Conservation (phyloP, 768 basidiomycete species). For the Leccinum broughii region DNA sequence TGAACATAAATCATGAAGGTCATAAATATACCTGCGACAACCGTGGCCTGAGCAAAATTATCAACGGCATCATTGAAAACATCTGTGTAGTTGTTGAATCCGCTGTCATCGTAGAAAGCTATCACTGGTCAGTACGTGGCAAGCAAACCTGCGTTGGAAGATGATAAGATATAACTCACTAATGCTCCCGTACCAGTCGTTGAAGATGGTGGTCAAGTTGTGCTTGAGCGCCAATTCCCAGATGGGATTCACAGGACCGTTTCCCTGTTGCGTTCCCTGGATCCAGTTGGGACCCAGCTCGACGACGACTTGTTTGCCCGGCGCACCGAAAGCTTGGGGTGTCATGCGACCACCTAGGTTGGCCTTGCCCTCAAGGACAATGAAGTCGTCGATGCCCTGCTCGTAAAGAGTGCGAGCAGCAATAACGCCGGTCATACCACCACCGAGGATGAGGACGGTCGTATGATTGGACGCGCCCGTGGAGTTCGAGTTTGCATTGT, state of each 20-base stretch:
- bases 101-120: constrained; percentile 59
- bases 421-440: constrained; percentile 64
- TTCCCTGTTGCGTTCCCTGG: constrained; percentile 49
- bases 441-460: constrained; percentile 60
- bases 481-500: constrained; percentile 2
- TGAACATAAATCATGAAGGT: constrained; percentile 32
- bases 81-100: constrained; percentile 47
- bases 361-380: constrained; percentile 59
- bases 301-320: constrained; percentile 40
- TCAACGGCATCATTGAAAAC: constrained; percentile 42
- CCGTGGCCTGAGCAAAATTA: constrained; percentile 42
- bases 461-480: constrained; percentile 14
- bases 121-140: not conserved
- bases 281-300: constrained; percentile 67
- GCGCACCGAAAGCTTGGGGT: constrained; percentile 43
- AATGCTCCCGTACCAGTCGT: constrained; percentile 44
- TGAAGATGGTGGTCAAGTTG: constrained; percentile 45
- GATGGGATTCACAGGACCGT: constrained; percentile 60
- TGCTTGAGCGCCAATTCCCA: constrained; percentile 57
- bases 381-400: constrained; percentile 53
- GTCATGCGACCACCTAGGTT: constrained; percentile 66
- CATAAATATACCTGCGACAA: constrained; percentile 42
- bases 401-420: constrained; percentile 60
- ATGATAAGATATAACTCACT: constrained; percentile 37
- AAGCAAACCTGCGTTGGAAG: not conserved